Base-by-base conservation (phyloP, 2,329 filamentous ascomycete species). In the Ascochyta koolunga region DNA sequence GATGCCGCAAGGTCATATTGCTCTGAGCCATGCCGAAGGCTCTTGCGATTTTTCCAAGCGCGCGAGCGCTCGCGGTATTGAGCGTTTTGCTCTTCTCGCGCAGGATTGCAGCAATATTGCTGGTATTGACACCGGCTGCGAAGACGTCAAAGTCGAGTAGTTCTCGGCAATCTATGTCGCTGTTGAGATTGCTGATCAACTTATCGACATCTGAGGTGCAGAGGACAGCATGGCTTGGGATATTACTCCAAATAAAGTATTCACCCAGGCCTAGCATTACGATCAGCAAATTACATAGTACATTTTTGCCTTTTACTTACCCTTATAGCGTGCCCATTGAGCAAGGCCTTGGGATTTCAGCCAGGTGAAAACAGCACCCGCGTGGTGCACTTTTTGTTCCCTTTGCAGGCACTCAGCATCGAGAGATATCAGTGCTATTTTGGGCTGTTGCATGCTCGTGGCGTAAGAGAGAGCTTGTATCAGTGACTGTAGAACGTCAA, bases 391-490 rank as follows among this genome's bases (percentile, higher is more conserved):
- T 4, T 56, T 56, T 7, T 51, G 19, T 1, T 18, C 9, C 5
- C 38, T 2, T 15, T 56, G 50, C 8, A 57, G 16, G 5, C 19
- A 19, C 1, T 44, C 18, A 6, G 42, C 13, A 18, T 45, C 9
- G 3, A 57, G 35, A 13, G 46, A n/a, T 1, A 57, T 56, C 2
- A 48, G 4, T 5, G 53, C 53, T 5, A 56, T 16, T 7, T 15
- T 11, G 1, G 61, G 56, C 1, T 51, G 4, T 0, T 50, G 4
- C 57, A 62, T 61, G 0, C 5, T 35, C 0, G 25, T 56, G 0
- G 59, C 59, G 10, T 60, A 58, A 0, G 44, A 43, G 0, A 62
- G 8, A 0, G 44, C 50, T 18, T 60, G 56, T 0, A 64, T 15
- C 0, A 64, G 32, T 1, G 45, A 50, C 44, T 48, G 9, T 9